Evolutionary conservation across 2,329 filamentous ascomycete species (phyloP), one percentile per base, ranked within the genome.

Genomic region (Scopulariopsis brevicaulis): DNA sequence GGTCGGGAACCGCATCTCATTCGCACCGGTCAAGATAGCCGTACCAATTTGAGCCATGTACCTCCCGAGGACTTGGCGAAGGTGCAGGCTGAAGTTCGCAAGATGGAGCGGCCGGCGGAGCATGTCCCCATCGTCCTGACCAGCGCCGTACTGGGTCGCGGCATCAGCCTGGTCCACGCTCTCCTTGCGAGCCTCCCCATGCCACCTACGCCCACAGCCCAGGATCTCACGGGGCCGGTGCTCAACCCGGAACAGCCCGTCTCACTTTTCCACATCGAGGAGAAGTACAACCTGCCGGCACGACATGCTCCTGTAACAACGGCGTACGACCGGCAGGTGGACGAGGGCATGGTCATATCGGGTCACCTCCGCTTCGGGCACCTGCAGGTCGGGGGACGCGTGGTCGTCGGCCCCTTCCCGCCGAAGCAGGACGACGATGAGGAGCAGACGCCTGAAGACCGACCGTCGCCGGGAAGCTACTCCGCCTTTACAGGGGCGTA

Each of bases 181-280:
- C 78, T 97, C 22, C 75, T 99, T 14, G 82, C 85, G 59, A 81
- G 80, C 58, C 76, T 99, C 48, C 92, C 92, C 0, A 77, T 93
- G 24, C 86, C 86, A 7, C 72, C 77, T 1, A 65, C 70, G 0
- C 79, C 79, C 8, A 81, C 78, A 1, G 67, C 78, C 1, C 73
- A 74, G 55, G 81, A 84, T 63, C 81, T 77, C 60, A 71, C 79
- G n/a, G 79, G 79, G 1, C 73, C 74, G 50, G 74, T 74, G 1
- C 66, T 83, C 57, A 83, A 84, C 59, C 82, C 82, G 0, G 77
- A 84, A 59, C 78, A 82, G 58, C 81, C 84, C 1, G 74, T 75
- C 4, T 81, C 81, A 37, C 73, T 96, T 1, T 97, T 97, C 66
- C 89, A 96, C 66, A 82, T 97, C 25, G 93, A 97, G 67, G 93